These are phyloP conservation scores for Pterocarpus macrocarpus DNA, from an alignment of 306 rosid genomes.

Conservation along the genomic window DNA sequence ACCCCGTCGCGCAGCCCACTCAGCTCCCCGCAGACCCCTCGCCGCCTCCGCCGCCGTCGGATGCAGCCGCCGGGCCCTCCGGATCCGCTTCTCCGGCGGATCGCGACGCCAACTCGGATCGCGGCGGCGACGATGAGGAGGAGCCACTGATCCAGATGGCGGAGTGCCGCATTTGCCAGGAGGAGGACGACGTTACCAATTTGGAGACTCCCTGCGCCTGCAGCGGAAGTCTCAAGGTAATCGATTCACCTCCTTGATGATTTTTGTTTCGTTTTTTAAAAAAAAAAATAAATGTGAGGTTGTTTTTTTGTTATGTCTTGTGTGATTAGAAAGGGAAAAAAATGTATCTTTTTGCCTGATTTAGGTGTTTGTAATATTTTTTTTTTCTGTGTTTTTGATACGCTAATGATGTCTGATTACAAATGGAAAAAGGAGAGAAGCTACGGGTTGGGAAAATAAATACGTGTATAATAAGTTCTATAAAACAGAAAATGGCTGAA, in stretches of 20 bases:
- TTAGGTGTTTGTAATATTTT: background rate
- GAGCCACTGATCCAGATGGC: constrained; percentile 78
- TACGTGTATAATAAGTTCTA: too few species aligned
- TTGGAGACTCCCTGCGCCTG: constrained; percentile 93
- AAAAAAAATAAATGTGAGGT: background rate
- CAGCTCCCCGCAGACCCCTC: constrained; percentile 54
- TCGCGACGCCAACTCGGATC: constrained; percentile 35
- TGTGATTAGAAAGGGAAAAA: background rate
- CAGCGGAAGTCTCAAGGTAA: constrained; percentile 95
- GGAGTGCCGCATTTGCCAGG: constrained; percentile 99
- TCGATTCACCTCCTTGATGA: background rate
- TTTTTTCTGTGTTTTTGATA: background rate
- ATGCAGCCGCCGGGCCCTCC: constrained; percentile 49
- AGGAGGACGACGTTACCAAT: constrained; percentile 75
- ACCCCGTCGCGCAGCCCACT: constrained; percentile 56
- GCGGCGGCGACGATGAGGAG: constrained; percentile 61
- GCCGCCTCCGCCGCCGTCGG: constrained; percentile 23
- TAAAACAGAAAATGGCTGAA: too few species aligned
- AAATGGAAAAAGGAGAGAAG: too few species aligned
- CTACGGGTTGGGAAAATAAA: background rate
- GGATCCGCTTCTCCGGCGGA: constrained; percentile 44
- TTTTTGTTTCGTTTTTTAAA: background rate
- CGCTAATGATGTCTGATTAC: too few species aligned
- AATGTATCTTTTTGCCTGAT: background rate
- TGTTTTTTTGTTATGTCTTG: background rate